A percentile compares a stretch with the other conserved stretches of the same genome.
phyloP scores from a whole-genome alignment of 2,329 filamentous ascomycete species.

The Phaeosphaeriaceae sp. region DNA sequence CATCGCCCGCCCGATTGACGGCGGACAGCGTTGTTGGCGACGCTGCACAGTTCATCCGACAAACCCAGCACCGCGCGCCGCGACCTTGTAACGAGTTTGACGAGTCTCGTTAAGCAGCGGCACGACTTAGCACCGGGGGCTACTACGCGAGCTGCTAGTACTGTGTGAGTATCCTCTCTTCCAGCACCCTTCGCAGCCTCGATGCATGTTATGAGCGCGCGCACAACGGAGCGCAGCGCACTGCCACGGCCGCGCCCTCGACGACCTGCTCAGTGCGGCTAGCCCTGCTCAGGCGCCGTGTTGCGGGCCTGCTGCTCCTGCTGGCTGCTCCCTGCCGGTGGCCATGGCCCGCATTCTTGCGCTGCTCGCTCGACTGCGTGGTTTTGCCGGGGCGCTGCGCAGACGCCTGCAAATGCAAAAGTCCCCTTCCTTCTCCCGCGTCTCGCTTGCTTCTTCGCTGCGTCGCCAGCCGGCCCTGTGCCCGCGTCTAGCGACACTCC shows the following conservation, averaged over 20 bases:
- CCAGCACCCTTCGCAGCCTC: background rate
- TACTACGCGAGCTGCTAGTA: background rate
- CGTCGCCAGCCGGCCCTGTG: background rate
- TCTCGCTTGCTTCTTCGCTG: background rate
- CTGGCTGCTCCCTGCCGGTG: conserved; percentile 3
- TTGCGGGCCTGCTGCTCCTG: too few species aligned
- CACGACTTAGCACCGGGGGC: background rate
- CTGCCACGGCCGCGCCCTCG: conserved; percentile 20
- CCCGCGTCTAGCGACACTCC: conserved; percentile 10
- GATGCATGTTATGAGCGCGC: background rate
- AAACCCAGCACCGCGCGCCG: background rate
- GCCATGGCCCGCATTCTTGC: conserved; percentile 15
- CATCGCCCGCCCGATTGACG: background rate
- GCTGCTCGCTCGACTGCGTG: background rate
- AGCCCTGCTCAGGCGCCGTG: too few species aligned
- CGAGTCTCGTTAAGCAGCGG: background rate
- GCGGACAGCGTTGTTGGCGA: background rate
- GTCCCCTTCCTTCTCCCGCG: background rate
- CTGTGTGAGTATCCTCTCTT: background rate
- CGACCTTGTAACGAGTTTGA: background rate
- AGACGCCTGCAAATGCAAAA: background rate
- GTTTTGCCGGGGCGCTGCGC: background rate
- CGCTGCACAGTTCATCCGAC: background rate
- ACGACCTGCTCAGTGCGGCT: conserved; percentile 31
- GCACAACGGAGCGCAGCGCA: conserved; percentile 4